Evolutionary conservation across 2,329 filamentous ascomycete species (phyloP), one percentile per base, ranked within the genome.

Genomic region (Raffaelea ambrosiae): DNA sequence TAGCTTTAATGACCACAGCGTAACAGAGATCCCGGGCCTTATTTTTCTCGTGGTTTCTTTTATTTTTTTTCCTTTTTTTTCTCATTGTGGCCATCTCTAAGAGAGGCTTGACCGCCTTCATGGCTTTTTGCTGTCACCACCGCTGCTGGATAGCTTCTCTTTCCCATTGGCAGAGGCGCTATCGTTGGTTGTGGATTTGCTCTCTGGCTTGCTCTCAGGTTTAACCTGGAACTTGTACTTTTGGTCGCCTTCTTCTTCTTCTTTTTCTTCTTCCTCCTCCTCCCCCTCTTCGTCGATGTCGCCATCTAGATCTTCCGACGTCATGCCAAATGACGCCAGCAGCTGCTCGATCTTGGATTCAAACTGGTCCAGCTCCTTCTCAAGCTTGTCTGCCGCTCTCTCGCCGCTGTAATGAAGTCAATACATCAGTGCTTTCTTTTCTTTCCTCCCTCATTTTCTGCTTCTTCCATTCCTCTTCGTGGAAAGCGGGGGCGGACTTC

Each of bases 331-430:
- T 21, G 69, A 68, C 16, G 70, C 72, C 20, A 81, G 65, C 20
- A 81, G 63, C 50, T 67, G 68, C 51, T 79, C 75, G n/a, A 81
- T 67, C 58, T 71, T 77, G 56, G 63, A 66, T 60, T 80, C 76
- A 19, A 81, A 66, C 31, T 57, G 70, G 9, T 67, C 65, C 44
- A 81, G 66, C 53, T 73, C 74, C 2, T 69, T 64, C 57, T 81
- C 77, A 18, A 81, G 68, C 26, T 67, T 67, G 11, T 69, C 58
- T 39, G 76, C 76, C 4, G 76, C 65, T 54, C 76, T 70, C 51
- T 81, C 77, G 54, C 76, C 77, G 55, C 73, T 77, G 51, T 16
- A 38, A 38, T n/a, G 7, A 13, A 20, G 31, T 35, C 48, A 35
- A 20, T 44, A 18, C 44, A 43, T 43, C 40, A 29, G 26, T 29